These are phyloP conservation scores for Hysterium pulicare DNA, from an alignment of 2,329 filamentous ascomycete species.

Conservation along the genomic window DNA sequence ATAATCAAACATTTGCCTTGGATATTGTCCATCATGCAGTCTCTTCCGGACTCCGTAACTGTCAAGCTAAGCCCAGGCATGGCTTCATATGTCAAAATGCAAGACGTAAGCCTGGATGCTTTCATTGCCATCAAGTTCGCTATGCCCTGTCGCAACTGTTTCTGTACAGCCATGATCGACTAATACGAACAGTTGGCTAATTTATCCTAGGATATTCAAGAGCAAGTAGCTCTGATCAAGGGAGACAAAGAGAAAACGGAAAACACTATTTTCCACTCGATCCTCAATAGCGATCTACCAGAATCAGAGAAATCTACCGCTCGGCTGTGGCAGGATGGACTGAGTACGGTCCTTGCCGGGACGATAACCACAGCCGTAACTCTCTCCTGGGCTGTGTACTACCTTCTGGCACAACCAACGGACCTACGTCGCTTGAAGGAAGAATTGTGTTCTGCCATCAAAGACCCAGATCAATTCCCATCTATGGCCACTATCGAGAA, in stretches of 20 bases:
- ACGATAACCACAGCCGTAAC: background rate
- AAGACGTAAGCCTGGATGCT: background rate
- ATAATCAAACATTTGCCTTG: conserved; percentile 27
- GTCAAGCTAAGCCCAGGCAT: background rate
- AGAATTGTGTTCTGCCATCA: background rate
- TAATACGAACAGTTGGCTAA: background rate
- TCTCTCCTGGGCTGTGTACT: background rate
- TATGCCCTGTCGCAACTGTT: no score
- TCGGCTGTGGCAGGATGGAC: background rate
- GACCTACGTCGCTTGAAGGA: background rate
- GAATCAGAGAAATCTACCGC: background rate
- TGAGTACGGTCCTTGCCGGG: background rate
- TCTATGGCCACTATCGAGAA: background rate
- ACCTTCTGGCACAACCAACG: background rate
- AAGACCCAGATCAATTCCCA: background rate
- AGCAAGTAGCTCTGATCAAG: background rate
- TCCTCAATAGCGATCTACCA: background rate
- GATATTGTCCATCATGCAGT: conserved; percentile 21
- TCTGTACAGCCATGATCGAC: no score
- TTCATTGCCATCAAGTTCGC: background rate
- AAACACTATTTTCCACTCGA: background rate
- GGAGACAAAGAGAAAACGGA: background rate
- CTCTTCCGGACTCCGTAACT: conserved; percentile 11
- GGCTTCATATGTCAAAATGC: background rate
- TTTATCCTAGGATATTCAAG: background rate